A percentile compares a stretch with the other conserved stretches of the same genome.
Evolutionary conservation across 2,329 filamentous ascomycete species (phyloP).

Genomic region (Arthrobotrys sphaeroides): DNA sequence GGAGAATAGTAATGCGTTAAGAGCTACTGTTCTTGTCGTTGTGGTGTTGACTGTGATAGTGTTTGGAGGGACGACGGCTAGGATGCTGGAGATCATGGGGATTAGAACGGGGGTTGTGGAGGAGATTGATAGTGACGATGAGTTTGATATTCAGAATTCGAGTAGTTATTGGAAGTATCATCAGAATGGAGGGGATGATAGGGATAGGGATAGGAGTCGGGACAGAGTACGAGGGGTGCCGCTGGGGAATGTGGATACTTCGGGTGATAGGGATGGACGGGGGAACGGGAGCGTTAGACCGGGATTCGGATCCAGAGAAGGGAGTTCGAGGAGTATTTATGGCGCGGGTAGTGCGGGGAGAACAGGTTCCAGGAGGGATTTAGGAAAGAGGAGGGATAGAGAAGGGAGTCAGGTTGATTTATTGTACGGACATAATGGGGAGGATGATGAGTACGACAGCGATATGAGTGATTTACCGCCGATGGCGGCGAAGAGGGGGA

Average conservation of each 20-base stretch:
- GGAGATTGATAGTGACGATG: slow-evolving; percentile 96
- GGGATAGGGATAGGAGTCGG: not conserved
- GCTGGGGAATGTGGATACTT: slow-evolving; percentile 21
- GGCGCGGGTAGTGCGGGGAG: not conserved
- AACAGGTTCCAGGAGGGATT: slow-evolving; percentile 23
- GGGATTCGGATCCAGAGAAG: slow-evolving; percentile 16
- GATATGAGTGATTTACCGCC: slow-evolving; percentile 68
- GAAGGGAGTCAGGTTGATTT: slow-evolving; percentile 41
- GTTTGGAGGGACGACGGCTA: slow-evolving; percentile 94
- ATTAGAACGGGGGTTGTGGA: slow-evolving; percentile 96
- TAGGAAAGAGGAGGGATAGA: slow-evolving; percentile 9
- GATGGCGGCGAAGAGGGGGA: slow-evolving; percentile 54
- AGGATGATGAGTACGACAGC: slow-evolving; percentile 63
- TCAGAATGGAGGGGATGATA: not conserved
- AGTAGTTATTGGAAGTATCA: slow-evolving; percentile 49
- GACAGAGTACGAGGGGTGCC: slow-evolving; percentile 26
- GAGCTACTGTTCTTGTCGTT: slow-evolving; percentile 95
- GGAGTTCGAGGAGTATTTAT: slow-evolving; percentile 16
- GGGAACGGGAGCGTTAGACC: slow-evolving; percentile 26
- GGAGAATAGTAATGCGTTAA: slow-evolving; percentile 80
- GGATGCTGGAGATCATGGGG: slow-evolving; percentile 97
- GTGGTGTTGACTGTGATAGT: slow-evolving; percentile 98
- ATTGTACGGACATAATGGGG: slow-evolving; percentile 18
- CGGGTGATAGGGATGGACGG: not conserved
- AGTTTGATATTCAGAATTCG: slow-evolving; percentile 87